Evolutionary conservation across 2,329 filamentous ascomycete species (phyloP).

Genomic region (Ophiostoma ulmi): DNA sequence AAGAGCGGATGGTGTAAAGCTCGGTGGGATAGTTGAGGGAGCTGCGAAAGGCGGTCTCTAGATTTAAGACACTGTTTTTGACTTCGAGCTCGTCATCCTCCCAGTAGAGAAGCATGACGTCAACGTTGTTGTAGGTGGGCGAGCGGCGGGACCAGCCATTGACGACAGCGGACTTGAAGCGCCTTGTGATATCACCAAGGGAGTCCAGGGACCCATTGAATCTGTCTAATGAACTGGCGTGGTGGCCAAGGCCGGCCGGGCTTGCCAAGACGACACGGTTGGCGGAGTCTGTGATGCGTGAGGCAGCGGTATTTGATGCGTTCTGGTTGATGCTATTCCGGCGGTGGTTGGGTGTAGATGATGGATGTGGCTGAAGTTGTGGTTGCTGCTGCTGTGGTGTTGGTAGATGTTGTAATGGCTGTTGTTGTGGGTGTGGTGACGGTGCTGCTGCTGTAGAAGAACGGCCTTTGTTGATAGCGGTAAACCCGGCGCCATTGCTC

Average conservation of each 20-base stretch:
- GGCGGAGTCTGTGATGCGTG: background rate
- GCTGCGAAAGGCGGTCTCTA: conserved; percentile 24
- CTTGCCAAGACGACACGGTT: conserved; percentile 2
- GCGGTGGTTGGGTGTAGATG: background rate
- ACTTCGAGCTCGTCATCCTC: conserved; percentile 22
- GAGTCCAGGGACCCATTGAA: conserved; percentile 17
- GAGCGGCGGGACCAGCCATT: conserved; percentile 24
- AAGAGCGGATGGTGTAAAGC: conserved; percentile 17
- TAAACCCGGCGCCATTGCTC: conserved; percentile 16
- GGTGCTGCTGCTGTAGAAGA: background rate
- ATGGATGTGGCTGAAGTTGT: background rate
- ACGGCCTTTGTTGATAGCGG: conserved; percentile 18
- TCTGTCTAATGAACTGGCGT: background rate
- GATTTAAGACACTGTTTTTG: conserved; percentile 2
- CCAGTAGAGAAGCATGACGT: conserved; percentile 27
- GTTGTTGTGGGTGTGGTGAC: background rate
- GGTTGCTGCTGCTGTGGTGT: background rate
- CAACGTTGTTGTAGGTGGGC: conserved; percentile 24
- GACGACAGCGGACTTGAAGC: conserved; percentile 24
- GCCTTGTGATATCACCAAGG: conserved; percentile 25
- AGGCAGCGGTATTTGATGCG: too few relatives aligned
- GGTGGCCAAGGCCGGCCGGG: background rate
- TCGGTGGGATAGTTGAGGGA: conserved; percentile 24
- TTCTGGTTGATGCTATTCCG: background rate
- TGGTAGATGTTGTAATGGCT: background rate